Percentiles rank a stretch among this genome's conserved stretches.
Evolutionary conservation across 73 alveolate species (phyloP).

Genomic region (Stentor roeselii): DNA sequence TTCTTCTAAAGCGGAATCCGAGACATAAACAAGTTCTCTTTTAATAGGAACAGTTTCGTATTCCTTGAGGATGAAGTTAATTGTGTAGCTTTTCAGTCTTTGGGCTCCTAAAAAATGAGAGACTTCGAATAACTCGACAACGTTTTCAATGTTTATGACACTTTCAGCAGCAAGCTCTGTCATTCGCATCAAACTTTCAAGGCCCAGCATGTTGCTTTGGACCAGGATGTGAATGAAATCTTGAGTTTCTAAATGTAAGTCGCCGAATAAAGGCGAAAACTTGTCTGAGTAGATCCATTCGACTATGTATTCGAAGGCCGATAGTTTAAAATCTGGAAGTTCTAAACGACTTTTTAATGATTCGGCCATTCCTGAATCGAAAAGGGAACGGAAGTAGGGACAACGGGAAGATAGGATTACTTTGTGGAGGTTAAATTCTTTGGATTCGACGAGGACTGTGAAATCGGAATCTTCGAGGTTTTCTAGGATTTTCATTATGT

Average conservation of each 20-base stretch:
- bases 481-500: conserved; percentile 31
- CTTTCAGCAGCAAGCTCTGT: conserved; percentile 43
- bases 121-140: conserved; percentile 37
- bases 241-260: conserved; percentile 1
- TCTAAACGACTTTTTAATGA: conserved; percentile 26
- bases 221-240: conserved; percentile 39
- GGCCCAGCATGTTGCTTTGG: conserved; percentile 42
- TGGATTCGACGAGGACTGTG: conserved; percentile 46
- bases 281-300: conserved; percentile 61
- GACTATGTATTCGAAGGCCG: conserved; percentile 39
- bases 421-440: conserved; percentile 47
- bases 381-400: conserved; percentile 53
- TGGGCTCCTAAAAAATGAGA: conserved; percentile 19
- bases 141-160: conserved; percentile 46
- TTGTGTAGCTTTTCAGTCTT: conserved; percentile 26
- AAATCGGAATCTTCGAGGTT: conserved; percentile 51
- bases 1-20: conserved; percentile 7
- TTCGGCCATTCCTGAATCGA: conserved; percentile 54
- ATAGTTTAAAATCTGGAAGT: conserved; percentile 34
- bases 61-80: conserved; percentile 26
- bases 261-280: conserved; percentile 9
- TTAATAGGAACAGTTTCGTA: background rate
- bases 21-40: background rate
- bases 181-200: conserved; percentile 49
- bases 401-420: conserved; percentile 60